Evolutionary conservation across 805 yeast genomes (phyloP).

Genomic region (Nakazawaea laoshanensis): DNA sequence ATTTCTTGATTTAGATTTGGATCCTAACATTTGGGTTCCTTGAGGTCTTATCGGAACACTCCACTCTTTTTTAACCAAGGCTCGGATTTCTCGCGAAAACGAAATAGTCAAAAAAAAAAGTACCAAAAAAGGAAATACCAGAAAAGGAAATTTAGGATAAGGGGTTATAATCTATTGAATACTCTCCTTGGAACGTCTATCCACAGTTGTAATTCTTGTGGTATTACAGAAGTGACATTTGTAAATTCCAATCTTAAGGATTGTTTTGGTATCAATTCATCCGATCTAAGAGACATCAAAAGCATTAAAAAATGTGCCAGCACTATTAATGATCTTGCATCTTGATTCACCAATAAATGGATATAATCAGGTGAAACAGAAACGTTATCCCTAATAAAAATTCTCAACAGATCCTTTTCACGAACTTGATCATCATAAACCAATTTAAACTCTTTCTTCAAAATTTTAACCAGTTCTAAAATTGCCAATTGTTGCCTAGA

Average conservation of each 20-base stretch:
- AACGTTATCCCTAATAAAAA: constrained; percentile 1
- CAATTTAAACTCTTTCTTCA: constrained; percentile 17
- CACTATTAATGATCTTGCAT: constrained; percentile 4
- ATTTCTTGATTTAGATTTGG: constrained; percentile 2
- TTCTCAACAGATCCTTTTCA: constrained; percentile 3
- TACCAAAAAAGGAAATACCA: too few relatives aligned
- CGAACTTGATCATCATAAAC: constrained; percentile 9
- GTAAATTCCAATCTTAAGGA: constrained; percentile 1
- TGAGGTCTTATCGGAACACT: too few relatives aligned
- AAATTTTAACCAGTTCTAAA: not conserved
- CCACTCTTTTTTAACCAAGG: too few relatives aligned
- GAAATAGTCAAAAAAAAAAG: too few relatives aligned
- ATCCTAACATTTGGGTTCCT: constrained; percentile 1
- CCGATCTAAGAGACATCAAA: constrained; percentile 1
- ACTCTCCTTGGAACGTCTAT: constrained; percentile 6
- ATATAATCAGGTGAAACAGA: not conserved
- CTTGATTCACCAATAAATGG: constrained; percentile 1
- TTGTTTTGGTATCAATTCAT: not conserved
- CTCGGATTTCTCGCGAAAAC: too few relatives aligned
- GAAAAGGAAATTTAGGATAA: too few relatives aligned
- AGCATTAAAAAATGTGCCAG: constrained; percentile 8
- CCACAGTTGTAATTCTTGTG: constrained; percentile 3
- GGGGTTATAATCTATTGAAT: not conserved
- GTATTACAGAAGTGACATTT: constrained; percentile 1
- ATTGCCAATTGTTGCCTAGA: not conserved